phyloP scores from a whole-genome alignment of 345 rosid species.

The Syzygium jambos region DNA sequence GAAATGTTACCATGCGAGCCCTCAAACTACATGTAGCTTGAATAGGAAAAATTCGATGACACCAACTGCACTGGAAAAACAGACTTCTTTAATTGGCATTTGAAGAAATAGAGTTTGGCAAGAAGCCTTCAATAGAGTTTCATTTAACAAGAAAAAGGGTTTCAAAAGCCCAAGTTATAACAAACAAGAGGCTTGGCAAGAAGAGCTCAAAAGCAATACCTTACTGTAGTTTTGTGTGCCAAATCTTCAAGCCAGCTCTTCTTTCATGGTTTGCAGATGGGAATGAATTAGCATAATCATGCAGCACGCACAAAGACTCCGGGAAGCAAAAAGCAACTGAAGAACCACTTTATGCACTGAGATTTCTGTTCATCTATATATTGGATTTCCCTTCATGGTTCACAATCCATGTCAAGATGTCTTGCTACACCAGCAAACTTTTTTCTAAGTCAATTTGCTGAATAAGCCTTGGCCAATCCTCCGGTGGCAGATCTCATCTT shows the following conservation, averaged over 20 bases:
- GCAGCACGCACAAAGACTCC: background rate
- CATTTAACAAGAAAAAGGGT: background rate
- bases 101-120: no score
- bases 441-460: background rate
- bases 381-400: background rate
- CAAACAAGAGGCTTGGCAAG: background rate
- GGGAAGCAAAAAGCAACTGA: background rate
- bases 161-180: background rate
- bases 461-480: background rate
- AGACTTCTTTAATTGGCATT: background rate
- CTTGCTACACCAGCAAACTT: background rate
- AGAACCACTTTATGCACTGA: background rate
- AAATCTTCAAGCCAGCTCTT: background rate
- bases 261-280: background rate
- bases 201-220: background rate
- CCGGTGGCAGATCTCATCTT: background rate
- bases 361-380: background rate
- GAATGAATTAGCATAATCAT: background rate
- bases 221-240: background rate
- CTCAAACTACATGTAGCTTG: conserved; percentile 74
- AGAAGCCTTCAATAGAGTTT: background rate
- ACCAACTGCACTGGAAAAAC: conserved; percentile 58
- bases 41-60: conserved; percentile 87
- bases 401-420: background rate
- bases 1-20: no score